Evolutionary conservation across 768 basidiomycete species (phyloP).

Genomic region (Agrocybe praecox): DNA sequence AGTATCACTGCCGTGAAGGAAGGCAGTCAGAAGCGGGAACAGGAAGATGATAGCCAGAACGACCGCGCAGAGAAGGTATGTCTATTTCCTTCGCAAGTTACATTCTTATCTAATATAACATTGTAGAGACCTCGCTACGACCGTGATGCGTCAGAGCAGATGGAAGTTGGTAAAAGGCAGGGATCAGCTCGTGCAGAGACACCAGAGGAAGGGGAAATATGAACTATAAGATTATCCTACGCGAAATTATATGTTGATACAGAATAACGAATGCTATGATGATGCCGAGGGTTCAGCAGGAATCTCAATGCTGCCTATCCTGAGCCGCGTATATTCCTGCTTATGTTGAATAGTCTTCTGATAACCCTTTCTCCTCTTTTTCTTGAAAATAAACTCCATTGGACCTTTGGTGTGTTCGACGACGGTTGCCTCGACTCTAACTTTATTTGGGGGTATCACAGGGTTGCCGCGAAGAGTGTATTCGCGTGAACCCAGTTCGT

Average conservation of each 20-base stretch:
- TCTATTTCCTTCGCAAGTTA: slow-evolving; percentile 3
- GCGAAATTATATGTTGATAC: slow-evolving; percentile 13
- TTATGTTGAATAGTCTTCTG: slow-evolving; percentile 92
- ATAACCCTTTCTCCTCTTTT: slow-evolving; percentile 98
- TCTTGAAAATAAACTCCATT: slow-evolving; percentile 93
- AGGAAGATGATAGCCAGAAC: slow-evolving; percentile 51
- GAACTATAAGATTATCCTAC: slow-evolving; percentile 5
- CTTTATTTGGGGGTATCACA: slow-evolving; percentile 60
- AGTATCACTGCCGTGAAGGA: slow-evolving; percentile 36
- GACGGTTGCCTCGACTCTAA: slow-evolving; percentile 87
- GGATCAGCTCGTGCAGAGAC: slow-evolving; percentile 64
- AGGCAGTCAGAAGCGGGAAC: slow-evolving; percentile 56
- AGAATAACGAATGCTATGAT: slow-evolving; percentile 25
- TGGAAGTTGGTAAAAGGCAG: slow-evolving; percentile 45
- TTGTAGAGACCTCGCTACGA: slow-evolving; percentile 58
- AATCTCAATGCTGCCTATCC: slow-evolving; percentile 81
- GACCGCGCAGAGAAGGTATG: slow-evolving; percentile 71
- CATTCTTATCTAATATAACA: slow-evolving; percentile 15
- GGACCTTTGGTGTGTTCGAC: slow-evolving; percentile 95
- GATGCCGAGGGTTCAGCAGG: slow-evolving; percentile 21
- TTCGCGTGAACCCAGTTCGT: slow-evolving; percentile 95
- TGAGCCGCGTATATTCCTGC: slow-evolving; percentile 92
- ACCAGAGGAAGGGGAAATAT: slow-evolving; percentile 87
- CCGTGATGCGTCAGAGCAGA: slow-evolving; percentile 38
- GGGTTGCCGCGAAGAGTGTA: slow-evolving; percentile 87